Evolutionary conservation across 148 eudicot genomes (phyloP).

Genomic region (Rhododendron williamsianum): DNA sequence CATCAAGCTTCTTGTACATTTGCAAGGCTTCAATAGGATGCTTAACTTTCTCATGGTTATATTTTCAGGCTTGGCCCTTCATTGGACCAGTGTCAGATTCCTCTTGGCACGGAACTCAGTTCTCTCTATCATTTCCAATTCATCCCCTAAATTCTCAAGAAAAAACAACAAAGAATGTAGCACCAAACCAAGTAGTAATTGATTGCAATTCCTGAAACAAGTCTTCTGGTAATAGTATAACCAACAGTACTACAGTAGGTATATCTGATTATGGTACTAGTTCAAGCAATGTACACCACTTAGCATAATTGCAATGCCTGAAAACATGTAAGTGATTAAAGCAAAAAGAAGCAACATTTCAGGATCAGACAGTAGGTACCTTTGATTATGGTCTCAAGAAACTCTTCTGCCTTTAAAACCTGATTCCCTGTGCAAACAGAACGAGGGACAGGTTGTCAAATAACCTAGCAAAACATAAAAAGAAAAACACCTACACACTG

Average conservation of each 20-base stretch:
- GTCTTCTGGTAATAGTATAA: background rate
- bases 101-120: background rate
- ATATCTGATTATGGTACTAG: background rate
- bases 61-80: background rate
- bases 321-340: background rate
- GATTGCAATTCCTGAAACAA: background rate
- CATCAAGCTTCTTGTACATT: background rate
- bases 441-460: slow-evolving; percentile 5
- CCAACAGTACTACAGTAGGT: background rate
- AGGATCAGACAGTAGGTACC: slow-evolving; percentile 34
- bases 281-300: background rate
- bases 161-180: background rate
- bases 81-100: slow-evolving; percentile 6
- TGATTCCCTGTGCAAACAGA: slow-evolving; percentile 51
- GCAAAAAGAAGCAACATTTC: background rate
- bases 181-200: background rate
- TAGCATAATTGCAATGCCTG: background rate
- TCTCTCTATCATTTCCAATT: background rate
- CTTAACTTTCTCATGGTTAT: background rate
- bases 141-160: background rate
- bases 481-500: background rate
- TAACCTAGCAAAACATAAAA: slow-evolving; percentile 1
- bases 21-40: background rate
- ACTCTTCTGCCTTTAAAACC: slow-evolving; percentile 62
- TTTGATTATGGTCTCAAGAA: slow-evolving; percentile 81